Evolutionary conservation across 768 basidiomycete genomes (phyloP), one percentile per base, ranked within the genome.

Genomic region (Auricularia sp.): DNA sequence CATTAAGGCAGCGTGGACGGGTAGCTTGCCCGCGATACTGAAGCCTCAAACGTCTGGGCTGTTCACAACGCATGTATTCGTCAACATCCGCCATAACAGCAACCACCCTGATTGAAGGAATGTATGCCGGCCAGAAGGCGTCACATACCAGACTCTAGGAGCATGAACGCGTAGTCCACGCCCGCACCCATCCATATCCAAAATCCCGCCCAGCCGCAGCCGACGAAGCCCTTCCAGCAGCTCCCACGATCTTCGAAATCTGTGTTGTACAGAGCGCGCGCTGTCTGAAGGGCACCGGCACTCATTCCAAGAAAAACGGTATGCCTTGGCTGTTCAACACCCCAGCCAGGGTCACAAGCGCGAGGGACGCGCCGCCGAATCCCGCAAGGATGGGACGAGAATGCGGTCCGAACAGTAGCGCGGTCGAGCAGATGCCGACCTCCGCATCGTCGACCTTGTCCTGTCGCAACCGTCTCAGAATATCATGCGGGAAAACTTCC

Each of bases 351-450:
- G 89, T 80, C 64, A 98, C 79, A 63, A 91, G 74, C 11, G 88
- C 86, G 68, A 97, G 70, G 58, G 90, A 85, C 2, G 88, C 83
- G 0, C 80, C 77, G 1, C 92, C 91, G 65, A 98, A 85, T 21
- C 80, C 83, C 24, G 82, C 74, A 62, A 98, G 83, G 69, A 97
- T 85, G 1, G 87, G 82, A 3, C 89, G 84, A 1, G 94, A 89
- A 33, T 82, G 79, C 39, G 83, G 78, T 34, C 89, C 92, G 71
- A 98, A 98, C 51, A 98, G 83, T 54, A 98, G 81, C 1, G 97
- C 97, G 2, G 94, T 99, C 13, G 94, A 97, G 66, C 88, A 91
- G 73, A 99, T 95, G 42, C 92, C 93, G 29, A 84, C 92, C 54
- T 82, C 78, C 62, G 91, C 79, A 71, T 99, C 97, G 78, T 99